These are phyloP conservation scores for Tripterygium wilfordii DNA, from an alignment of 177 flowering plant genomes.

Conservation along the genomic window DNA sequence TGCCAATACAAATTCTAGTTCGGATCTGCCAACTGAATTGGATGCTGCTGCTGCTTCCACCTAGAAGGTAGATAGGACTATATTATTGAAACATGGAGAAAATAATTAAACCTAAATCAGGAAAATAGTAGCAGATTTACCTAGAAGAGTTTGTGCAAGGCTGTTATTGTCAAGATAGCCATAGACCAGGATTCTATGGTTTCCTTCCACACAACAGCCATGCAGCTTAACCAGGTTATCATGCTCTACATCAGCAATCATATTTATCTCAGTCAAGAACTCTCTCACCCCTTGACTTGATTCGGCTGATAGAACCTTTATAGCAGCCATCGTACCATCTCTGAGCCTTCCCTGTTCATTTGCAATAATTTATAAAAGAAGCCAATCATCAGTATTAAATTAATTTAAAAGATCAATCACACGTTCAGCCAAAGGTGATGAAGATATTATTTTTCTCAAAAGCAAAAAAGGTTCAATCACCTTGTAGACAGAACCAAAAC, in stretches of 20 bases:
- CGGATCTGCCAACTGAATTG: constrained; percentile 45
- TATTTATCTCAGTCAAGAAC: constrained; percentile 51
- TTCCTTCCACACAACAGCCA: constrained; percentile 60
- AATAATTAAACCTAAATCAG: neutral
- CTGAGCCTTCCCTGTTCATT: constrained; percentile 43
- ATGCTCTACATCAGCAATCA: constrained; percentile 44
- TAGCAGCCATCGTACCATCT: constrained; percentile 45
- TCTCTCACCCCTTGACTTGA: constrained; percentile 55
- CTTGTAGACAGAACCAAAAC: constrained; percentile 80
- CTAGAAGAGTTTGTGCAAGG: constrained; percentile 54
- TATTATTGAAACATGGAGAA: neutral
- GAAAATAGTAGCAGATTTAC: constrained; percentile 19
- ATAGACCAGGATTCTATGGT: constrained; percentile 55
- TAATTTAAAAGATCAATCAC: neutral
- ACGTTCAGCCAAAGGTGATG: neutral
- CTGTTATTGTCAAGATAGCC: constrained; percentile 62
- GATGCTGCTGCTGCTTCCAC: constrained; percentile 22
- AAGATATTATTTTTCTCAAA: neutral
- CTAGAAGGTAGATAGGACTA: constrained; percentile 14
- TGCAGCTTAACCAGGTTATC: constrained; percentile 54
- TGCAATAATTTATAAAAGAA: neutral
- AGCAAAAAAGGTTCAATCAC: constrained; percentile 20
- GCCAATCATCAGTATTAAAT: neutral
- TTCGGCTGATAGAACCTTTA: constrained; percentile 54
- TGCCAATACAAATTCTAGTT: constrained; percentile 45